A percentile compares a stretch with the other conserved stretches of the same genome.
These are phyloP conservation scores for Sphaerobolus stellatus DNA, from an alignment of 1,284 basidiomycete genomes.

Conservation along the genomic window DNA sequence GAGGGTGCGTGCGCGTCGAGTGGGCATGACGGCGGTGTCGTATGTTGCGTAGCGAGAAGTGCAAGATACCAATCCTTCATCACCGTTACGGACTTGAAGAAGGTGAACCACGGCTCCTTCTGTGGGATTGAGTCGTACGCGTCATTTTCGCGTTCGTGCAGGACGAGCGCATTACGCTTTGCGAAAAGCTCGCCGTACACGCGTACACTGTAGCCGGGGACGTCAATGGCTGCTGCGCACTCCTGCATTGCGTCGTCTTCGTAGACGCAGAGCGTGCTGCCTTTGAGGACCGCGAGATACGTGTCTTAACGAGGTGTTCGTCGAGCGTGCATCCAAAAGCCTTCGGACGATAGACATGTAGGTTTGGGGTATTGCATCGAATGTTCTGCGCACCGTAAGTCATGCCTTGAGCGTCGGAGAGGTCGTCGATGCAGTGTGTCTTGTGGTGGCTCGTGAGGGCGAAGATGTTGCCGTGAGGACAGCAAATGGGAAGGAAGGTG, in stretches of 20 bases:
- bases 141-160: slow-evolving; percentile 42
- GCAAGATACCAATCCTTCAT: slow-evolving; percentile 97
- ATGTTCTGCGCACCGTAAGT: slow-evolving; percentile 83
- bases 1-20: slow-evolving; percentile 78
- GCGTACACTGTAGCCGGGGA: slow-evolving; percentile 70
- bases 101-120: slow-evolving; percentile 92
- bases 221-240: slow-evolving; percentile 81
- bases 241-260: slow-evolving; percentile 86
- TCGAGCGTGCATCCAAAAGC: slow-evolving; percentile 72
- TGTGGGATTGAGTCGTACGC: too few relatives aligned
- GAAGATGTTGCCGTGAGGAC: too few relatives aligned
- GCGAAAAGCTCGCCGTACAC: slow-evolving; percentile 88
- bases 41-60: slow-evolving; percentile 69
- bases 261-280: slow-evolving; percentile 85
- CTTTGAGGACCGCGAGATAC: slow-evolving; percentile 89
- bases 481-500: slow-evolving; percentile 82
- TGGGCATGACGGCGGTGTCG: slow-evolving; percentile 68
- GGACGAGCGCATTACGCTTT: slow-evolving; percentile 81
- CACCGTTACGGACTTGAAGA: slow-evolving; percentile 78
- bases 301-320: slow-evolving; percentile 82
- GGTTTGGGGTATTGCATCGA: slow-evolving; percentile 58
- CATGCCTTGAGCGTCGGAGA: slow-evolving; percentile 66
- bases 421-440: slow-evolving; percentile 20
- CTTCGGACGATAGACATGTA: slow-evolving; percentile 70
- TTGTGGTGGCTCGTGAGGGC: background rate